These are phyloP conservation scores for Coniochaeta ligniaria DNA, from an alignment of 2,329 filamentous ascomycete species.

Conservation along the genomic window DNA sequence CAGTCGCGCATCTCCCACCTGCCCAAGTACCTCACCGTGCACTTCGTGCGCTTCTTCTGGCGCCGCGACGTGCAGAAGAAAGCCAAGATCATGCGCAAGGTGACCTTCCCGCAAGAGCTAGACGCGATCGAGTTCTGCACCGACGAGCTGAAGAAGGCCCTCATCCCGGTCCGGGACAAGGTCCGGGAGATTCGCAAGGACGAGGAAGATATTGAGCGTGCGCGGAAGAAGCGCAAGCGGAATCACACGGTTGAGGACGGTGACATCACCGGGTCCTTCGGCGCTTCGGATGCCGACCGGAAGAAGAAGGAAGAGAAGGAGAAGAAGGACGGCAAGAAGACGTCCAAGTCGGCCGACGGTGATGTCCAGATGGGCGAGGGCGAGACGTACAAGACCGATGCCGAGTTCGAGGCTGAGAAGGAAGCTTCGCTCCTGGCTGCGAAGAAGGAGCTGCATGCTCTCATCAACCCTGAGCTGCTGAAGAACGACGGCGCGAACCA, in stretches of 20 bases:
- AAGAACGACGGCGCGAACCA: conserved; percentile 82
- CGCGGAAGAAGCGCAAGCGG: conserved; percentile 83
- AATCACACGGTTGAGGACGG: conserved; percentile 32
- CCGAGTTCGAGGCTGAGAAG: conserved; percentile 82
- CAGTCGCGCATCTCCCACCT: conserved; percentile 82
- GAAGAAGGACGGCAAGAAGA: conserved; percentile 29
- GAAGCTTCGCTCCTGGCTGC: conserved; percentile 65
- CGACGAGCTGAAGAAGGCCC: conserved; percentile 72
- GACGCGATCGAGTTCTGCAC: conserved; percentile 95
- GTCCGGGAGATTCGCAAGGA: conserved; percentile 93
- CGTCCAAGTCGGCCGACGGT: conserved; percentile 42
- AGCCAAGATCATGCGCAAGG: conserved; percentile 99
- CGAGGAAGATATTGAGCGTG: conserved; percentile 84
- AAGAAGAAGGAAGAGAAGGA: conserved; percentile 38
- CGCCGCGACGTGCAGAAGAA: conserved; percentile 94
- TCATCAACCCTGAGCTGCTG: conserved; percentile 68
- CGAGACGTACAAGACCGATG: conserved; percentile 83
- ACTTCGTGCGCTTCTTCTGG: conserved; percentile 99
- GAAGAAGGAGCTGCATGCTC: conserved; percentile 79
- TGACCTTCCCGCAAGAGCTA: conserved; percentile 89
- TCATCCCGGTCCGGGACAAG: conserved; percentile 92
- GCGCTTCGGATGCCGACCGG: conserved; percentile 18
- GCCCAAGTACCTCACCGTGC: conserved; percentile 91
- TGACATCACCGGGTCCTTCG: conserved; percentile 19
- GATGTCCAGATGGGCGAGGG: conserved; percentile 60